Conservation (phyloP, 306 rosid genomes). For the Fagus sylvatica region DNA sequence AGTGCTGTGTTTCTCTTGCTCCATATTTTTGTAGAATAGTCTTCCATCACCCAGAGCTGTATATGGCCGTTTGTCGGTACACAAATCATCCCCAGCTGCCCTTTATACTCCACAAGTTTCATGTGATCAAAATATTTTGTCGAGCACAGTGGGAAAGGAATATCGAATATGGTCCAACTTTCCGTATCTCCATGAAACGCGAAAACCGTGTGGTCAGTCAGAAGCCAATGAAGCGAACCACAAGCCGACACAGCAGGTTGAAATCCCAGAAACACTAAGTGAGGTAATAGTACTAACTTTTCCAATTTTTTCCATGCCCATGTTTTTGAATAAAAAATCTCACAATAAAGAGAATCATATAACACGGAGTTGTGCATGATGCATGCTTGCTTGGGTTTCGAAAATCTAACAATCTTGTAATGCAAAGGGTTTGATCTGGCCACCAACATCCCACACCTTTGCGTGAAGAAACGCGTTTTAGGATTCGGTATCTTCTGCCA, state of each 20-base stretch:
- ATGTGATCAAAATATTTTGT: not conserved
- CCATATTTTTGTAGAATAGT: not conserved
- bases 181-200: not conserved
- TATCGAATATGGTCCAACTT: not conserved
- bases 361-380: not conserved
- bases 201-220: not conserved
- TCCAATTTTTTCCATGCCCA: constrained; percentile 10
- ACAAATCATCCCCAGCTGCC: constrained; percentile 10
- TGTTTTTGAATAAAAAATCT: not conserved
- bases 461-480: not conserved
- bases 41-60: not conserved
- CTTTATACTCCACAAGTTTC: constrained; percentile 4
- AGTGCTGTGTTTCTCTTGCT: not conserved
- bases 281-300: not conserved
- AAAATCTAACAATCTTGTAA: constrained; percentile 9
- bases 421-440: constrained; percentile 2
- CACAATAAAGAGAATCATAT: not conserved
- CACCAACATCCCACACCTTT: not conserved
- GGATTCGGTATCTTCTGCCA: not conserved
- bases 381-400: not conserved
- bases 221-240: not conserved
- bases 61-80: too few relatives aligned
- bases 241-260: not conserved
- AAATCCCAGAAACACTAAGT: not conserved
- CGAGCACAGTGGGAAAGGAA: not conserved